Evolutionary conservation across 352 stramenopile genomes (phyloP), one percentile per base, ranked within the genome.

Genomic region (Thalassiosira exigua): DNA sequence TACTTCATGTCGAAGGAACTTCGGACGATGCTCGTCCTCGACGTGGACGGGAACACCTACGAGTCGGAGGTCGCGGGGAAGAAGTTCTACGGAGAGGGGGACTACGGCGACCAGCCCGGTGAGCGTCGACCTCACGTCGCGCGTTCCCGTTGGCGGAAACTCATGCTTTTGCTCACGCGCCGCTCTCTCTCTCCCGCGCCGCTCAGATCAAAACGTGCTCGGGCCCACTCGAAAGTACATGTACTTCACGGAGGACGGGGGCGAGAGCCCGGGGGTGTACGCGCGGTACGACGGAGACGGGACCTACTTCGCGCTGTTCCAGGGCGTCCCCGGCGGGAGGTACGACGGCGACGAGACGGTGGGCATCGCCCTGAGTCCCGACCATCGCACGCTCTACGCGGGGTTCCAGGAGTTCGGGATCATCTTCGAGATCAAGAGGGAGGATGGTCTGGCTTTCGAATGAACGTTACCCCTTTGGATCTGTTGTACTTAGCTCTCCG

Each of bases 211-310:
- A 39, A 30, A 71, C 14, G n/a, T 72, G 12, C 24, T 33, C 3
- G 41, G 50, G 24, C 17, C 51, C 12, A 36, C 30, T 14, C 21
- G 36, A 17, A 36, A 24, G 41, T 69, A 44, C 39, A 30, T 64
- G 11, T 87, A 85, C 58, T 84, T 87, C n/a, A 85, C 69, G 1
- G 79, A 87, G 69, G 69, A 87, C 26, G 70, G 65, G 17, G 75
- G 36, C 7, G 36, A 44, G 36, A 44, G 36, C 36, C 36, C 36
- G 7, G 36, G 36, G 7, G 36, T 44, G 36, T 44, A 44, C 36
- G 36, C 36, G 36, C 36, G 36, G 36, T 44, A 44, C 36, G 14
- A 44, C 36, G 36, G 14, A 14, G 36, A 44, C 36, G 36, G 36
- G 36, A 44, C 14, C 7, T 44, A 44, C 36, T 89, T 78, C 46